These are phyloP conservation scores for Verticillium nonalfalfae DNA, from an alignment of 2,329 filamentous ascomycete species.

Conservation along the genomic window DNA sequence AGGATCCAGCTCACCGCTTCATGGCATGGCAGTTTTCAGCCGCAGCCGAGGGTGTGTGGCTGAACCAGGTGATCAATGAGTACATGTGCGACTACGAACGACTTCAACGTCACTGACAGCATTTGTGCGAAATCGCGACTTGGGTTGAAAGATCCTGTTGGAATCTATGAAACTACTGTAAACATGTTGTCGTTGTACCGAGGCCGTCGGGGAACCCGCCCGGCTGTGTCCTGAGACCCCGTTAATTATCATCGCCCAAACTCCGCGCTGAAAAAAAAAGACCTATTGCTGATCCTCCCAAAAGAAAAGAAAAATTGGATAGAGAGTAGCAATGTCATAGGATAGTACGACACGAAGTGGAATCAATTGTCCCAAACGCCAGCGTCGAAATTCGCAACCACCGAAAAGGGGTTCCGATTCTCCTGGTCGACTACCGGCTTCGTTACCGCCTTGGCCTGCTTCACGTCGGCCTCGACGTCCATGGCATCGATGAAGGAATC, in stretches of 20 bases:
- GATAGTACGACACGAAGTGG: neutral
- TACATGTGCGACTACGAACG: neutral
- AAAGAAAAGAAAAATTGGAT: neutral
- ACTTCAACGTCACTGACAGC: neutral
- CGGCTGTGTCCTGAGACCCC: neutral
- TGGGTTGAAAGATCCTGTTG: no score
- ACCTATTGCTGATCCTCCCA: neutral
- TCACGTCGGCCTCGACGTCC: slow-evolving; percentile 23
- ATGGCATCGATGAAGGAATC: slow-evolving; percentile 35
- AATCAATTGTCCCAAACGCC: neutral
- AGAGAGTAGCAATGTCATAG: neutral
- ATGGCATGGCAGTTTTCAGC: neutral
- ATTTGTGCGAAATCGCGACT: no score
- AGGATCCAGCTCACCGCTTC: neutral
- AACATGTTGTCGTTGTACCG: neutral
- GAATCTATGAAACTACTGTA: neutral
- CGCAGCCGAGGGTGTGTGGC: neutral
- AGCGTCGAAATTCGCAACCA: neutral
- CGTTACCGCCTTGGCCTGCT: slow-evolving; percentile 7
- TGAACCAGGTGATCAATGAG: neutral
- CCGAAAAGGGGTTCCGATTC: neutral
- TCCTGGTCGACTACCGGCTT: neutral
- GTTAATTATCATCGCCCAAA: neutral
- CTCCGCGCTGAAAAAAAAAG: neutral
- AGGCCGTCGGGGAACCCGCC: no score